Evolutionary conservation across 2,329 filamentous ascomycete genomes (phyloP), one percentile per base, ranked within the genome.

Genomic region (Parascedosporium putredinis): DNA sequence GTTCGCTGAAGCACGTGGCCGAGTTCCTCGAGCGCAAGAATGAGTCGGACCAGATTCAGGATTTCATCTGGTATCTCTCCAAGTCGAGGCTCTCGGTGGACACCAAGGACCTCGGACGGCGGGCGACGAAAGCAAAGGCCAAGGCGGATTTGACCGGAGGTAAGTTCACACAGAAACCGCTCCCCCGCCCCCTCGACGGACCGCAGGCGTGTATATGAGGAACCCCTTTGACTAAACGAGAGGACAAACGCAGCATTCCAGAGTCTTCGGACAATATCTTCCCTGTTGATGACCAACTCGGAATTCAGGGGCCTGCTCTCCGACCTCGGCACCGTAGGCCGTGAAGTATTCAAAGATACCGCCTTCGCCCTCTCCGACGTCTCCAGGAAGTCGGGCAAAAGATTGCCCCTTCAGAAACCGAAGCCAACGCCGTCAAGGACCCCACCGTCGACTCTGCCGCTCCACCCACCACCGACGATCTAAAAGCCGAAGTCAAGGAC

Each of bases 231-330:
- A n/a, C n/a, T n/a, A n/a, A n/a, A n/a, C n/a, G n/a, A n/a, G n/a
- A n/a, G n/a, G n/a, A n/a, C n/a, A n/a, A n/a, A 67, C 47, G 58
- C 55, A 6, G 57, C 60, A 5, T 90, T 90, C 59, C 75, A 85
- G 60, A 95, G 89, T 62, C 68, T 95, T 45, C 84, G 82, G 51
- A 95, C 89, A 0, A 80, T 97, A 0, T 84, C 86, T 25, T 86
- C 84, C 3, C 71, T 97, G n/a, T 76, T 96, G 1, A 71, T 97
- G 40, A 88, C 87, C 12, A 97, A 97, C 62, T 82, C 85, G 0
- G 89, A 96, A 59, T 96, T 97, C 63, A 83, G 90, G 34, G 73
- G 90, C 5, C 89, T 97, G 58, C 70, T 96, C 42, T 79, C 83
- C 9, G 91, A 97, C 59, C 67, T 95, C 36, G 81, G 82, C 43